Evolutionary conservation across 2,329 filamentous ascomycete genomes (phyloP), one percentile per base, ranked within the genome.

Genomic region (Talaromyces sp.): DNA sequence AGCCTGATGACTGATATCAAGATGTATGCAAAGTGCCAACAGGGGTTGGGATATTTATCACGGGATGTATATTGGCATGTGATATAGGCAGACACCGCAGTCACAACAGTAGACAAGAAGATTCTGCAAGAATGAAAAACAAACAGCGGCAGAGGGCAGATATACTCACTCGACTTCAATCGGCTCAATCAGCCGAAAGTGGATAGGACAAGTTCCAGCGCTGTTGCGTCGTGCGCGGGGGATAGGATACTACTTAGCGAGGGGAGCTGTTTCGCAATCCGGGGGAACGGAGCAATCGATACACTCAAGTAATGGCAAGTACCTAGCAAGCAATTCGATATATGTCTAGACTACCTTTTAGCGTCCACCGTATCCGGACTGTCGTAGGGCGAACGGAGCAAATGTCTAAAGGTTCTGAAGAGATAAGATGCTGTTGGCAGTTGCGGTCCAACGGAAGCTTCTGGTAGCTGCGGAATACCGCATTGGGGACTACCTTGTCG

Each of bases 1-100:
- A 70, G 75, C 60, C 60, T 41, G 13, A 31, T 39, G 45, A 33
- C 39, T 43, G 31, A 39, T 50, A 27, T 13, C 33, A 22, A 22
- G 16, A 37, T 14, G 33, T 35, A 37, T 19, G 33, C n/a, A 52
- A 10, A 31, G 27, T 31, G 5, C 27, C 5, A 27, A 33, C 7
- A 19, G 48, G 11, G 6, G 14, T 33, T 33, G 48, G 47, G 47
- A 31, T 56, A 10, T 39, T 37, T 37, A 37, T 37, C 52, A 56
- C 52, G 52, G 52, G 52, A 37, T 39, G 48, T 24, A 47, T 37
- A 56, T 22, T 37, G 52, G 52, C 52, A 56, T 56, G 33, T 56
- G 52, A 56, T 54, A 54, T 35, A 22, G 50, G 50, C 50, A 54
- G 24, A 14, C n/a, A n/a, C 48, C n/a, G 19, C 48, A 54, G 31